These are phyloP conservation scores for Tolypocladium tropicale DNA, from an alignment of 2,329 filamentous ascomycete genomes.

Conservation along the genomic window DNA sequence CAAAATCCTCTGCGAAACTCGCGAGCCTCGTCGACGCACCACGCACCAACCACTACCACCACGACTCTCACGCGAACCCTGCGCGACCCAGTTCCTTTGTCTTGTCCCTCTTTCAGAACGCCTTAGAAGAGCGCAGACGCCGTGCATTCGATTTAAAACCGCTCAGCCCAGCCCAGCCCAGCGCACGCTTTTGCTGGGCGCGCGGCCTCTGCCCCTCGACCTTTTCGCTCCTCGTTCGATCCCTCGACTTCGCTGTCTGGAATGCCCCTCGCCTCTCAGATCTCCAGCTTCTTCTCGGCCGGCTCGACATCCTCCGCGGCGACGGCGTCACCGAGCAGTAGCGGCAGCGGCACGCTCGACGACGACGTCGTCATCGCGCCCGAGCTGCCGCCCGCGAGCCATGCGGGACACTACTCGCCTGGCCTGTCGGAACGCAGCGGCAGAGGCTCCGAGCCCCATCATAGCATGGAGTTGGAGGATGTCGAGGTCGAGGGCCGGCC, in stretches of 20 bases:
- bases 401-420: constrained; percentile 19
- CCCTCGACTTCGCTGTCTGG: neutral
- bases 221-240: neutral
- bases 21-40: neutral
- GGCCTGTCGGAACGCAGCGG: constrained; percentile 14
- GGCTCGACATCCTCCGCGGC: constrained; percentile 5
- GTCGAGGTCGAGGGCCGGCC: constrained; percentile 32
- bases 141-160: neutral
- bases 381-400: constrained; percentile 14
- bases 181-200: neutral
- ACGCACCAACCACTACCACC: too few relatives aligned
- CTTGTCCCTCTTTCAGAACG: neutral
- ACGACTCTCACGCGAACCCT: neutral
- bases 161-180: neutral
- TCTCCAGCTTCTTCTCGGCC: constrained; percentile 1
- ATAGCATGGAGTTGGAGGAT: constrained; percentile 26
- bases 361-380: constrained; percentile 1
- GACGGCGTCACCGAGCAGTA: constrained; percentile 3
- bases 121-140: neutral
- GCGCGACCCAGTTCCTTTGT: neutral
- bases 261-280: constrained; percentile 6
- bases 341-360: constrained; percentile 2
- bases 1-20: neutral
- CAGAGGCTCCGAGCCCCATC: constrained; percentile 12
- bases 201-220: neutral